Evolutionary conservation across 805 yeast genomes (phyloP), one percentile per base, ranked within the genome.

Genomic region (Wickerhamomyces alni): DNA sequence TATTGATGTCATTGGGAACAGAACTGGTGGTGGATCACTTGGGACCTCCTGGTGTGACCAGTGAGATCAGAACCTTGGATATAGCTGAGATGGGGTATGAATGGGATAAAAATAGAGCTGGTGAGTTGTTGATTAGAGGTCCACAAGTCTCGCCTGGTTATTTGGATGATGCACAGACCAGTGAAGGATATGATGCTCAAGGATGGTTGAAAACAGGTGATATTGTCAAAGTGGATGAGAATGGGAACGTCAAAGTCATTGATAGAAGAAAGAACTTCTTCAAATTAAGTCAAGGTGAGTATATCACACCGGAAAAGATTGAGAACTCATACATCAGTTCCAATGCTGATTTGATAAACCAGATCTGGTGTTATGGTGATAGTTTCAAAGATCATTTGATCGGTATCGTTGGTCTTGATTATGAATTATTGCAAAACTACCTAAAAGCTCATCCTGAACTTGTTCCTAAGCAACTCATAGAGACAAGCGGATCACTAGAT

Each of bases 221-320:
- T 54, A 66, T 72, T 32, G 75, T 72, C 7, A 46, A 49, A 8
- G 42, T 67, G 12, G 66, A 62, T 40, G 47, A 50, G 12, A 48
- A 50, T 26, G 72, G 74, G 17, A 46, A 54, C 11, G 55, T 62
- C 38, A 60, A 48, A 45, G 72, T 78, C 42, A 71, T 78, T 38
- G 84, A 78, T 51, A 66, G 87, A 37, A 77, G 75, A 36, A 80
- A 80, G 64, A 82, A 80, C 58, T 74, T 80, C 53, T 80, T 80
- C 69, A 80, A 80, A 66, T 58, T 70, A 35, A 65, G 71, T 12
- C 76, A 70, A 51, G 76, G 76, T 24, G 76, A 70, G 58, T 80
- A 79, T 52, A 69, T 80, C 37, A 75, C 83, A 4, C 84, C 84
- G 8, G 87, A 80, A 50, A 75, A 71, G 57, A 70, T 80, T 44